A percentile compares a stretch with the other conserved stretches of the same genome.
These are phyloP conservation scores for Casuarina glauca DNA, from an alignment of 306 rosid species.

Conservation along the genomic window DNA sequence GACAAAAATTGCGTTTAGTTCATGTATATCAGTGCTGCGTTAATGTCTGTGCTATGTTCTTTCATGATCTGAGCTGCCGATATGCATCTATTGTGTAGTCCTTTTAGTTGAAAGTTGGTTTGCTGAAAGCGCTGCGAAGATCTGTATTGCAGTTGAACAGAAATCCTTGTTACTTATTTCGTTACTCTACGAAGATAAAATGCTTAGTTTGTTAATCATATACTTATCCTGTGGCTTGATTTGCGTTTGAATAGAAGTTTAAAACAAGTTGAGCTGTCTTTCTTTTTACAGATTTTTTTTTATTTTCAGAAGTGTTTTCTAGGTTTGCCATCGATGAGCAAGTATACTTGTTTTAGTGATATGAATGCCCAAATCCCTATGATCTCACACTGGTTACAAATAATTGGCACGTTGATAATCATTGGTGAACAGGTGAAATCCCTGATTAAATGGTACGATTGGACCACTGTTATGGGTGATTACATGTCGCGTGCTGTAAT, in stretches of 20 bases:
- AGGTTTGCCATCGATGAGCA: not conserved
- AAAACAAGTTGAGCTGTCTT: not conserved
- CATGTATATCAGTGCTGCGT: not conserved
- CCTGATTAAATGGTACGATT: not conserved
- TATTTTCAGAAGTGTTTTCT: not conserved
- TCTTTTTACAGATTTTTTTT: not conserved
- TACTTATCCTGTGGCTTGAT: not conserved
- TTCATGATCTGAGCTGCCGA: not conserved
- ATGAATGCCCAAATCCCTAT: no score
- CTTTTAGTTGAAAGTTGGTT: not conserved
- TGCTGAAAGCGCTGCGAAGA: not conserved
- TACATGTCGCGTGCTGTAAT: not conserved
- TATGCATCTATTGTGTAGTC: not conserved
- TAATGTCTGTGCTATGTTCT: not conserved
- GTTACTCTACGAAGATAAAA: not conserved
- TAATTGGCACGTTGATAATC: not conserved
- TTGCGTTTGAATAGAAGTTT: not conserved
- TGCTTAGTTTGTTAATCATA: not conserved
- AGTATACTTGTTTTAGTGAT: not conserved
- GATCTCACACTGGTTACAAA: not conserved
- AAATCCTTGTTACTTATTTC: not conserved
- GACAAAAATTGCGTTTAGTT: not conserved
- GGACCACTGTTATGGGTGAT: not conserved
- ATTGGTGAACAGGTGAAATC: not conserved
- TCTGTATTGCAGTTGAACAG: not conserved